Evolutionary conservation across 2,329 filamentous ascomycete species (phyloP).

Genomic region (Phaeosphaeria sp.): DNA sequence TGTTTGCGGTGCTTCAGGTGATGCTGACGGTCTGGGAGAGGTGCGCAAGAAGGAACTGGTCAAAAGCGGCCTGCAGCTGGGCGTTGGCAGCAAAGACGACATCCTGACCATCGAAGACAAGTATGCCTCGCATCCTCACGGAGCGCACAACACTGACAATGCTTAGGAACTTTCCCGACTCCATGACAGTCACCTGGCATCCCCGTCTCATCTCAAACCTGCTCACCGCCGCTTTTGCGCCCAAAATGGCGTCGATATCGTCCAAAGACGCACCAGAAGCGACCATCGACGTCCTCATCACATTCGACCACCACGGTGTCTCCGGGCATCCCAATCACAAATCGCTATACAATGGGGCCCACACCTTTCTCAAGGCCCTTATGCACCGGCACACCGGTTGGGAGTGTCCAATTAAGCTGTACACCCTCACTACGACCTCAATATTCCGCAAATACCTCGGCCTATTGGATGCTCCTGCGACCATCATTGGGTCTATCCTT

Average conservation of each 20-base stretch:
- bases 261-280: conserved; percentile 56
- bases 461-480: conserved; percentile 77
- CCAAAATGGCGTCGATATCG: conserved; percentile 59
- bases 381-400: conserved; percentile 69
- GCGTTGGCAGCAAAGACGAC: conserved; percentile 75
- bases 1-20: conserved; percentile 56
- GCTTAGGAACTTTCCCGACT: conserved; percentile 77
- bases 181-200: conserved; percentile 83
- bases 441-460: conserved; percentile 81
- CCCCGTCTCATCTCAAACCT: conserved; percentile 71
- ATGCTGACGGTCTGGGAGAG: conserved; percentile 86
- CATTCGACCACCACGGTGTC: conserved; percentile 84
- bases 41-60: conserved; percentile 83
- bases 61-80: conserved; percentile 78
- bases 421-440: conserved; percentile 78
- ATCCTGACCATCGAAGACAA: conserved; percentile 84
- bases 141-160: conserved; percentile 9
- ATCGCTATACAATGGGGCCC: conserved; percentile 83
- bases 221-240: conserved; percentile 75
- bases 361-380: conserved; percentile 71
- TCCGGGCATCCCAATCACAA: conserved; percentile 94
- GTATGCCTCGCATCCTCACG: conserved; percentile 48
- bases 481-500: conserved; percentile 65
- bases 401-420: conserved; percentile 79
- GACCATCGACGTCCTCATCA: conserved; percentile 81